Percentiles rank a stretch among this genome's conserved stretches.
These are phyloP conservation scores for Kwoniella sp. DNA, from an alignment of 768 basidiomycete genomes.

Conservation along the genomic window DNA sequence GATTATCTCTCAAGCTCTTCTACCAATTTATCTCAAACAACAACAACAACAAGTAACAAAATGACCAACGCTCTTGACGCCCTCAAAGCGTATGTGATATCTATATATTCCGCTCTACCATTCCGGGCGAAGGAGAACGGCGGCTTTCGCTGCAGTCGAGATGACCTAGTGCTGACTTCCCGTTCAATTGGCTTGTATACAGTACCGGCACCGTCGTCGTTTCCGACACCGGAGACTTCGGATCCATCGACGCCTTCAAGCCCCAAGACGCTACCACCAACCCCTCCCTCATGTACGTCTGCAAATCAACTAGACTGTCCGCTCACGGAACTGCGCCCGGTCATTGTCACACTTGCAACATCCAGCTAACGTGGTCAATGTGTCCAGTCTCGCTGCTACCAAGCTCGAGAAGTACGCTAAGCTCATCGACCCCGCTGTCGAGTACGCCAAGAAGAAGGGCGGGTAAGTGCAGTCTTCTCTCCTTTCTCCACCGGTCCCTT, in stretches of 20 bases:
- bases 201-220: conserved; percentile 90
- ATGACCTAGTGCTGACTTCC: background rate
- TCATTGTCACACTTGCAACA: background rate
- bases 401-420: conserved; percentile 83
- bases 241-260: conserved; percentile 93
- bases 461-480: conserved; percentile 57
- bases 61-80: conserved; percentile 50
- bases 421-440: conserved; percentile 56
- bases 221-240: conserved; percentile 96
- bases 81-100: conserved; percentile 51
- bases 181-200: background rate
- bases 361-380: background rate
- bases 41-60: conserved; percentile 21
- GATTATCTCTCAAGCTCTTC: background rate
- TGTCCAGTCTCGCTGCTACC: conserved; percentile 78
- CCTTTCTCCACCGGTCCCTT: background rate
- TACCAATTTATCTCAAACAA: conserved; percentile 1
- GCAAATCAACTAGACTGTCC: background rate
- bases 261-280: conserved; percentile 99
- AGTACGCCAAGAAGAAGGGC: conserved; percentile 70
- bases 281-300: conserved; percentile 67
- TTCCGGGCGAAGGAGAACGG: background rate
- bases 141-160: background rate
- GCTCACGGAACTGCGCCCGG: background rate
- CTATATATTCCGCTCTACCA: background rate